These are phyloP conservation scores for Blastomyces parvus DNA, from an alignment of 2,329 filamentous ascomycete species.

Conservation along the genomic window DNA sequence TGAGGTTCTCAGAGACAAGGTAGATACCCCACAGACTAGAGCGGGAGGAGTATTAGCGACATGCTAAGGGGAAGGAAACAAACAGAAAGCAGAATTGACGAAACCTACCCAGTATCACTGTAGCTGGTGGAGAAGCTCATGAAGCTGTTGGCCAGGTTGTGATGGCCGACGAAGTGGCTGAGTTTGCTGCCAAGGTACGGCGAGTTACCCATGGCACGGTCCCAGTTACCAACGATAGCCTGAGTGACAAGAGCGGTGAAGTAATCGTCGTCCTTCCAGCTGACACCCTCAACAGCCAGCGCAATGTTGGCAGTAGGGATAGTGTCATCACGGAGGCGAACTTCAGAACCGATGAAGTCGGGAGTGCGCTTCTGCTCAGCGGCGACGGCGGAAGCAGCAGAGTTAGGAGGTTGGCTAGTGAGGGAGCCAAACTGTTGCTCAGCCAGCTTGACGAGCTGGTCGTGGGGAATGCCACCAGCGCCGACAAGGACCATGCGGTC, in stretches of 20 bases:
- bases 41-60: constrained; percentile 8
- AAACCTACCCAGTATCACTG: constrained; percentile 87
- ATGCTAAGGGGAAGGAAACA: neutral
- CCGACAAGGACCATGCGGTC: constrained; percentile 99
- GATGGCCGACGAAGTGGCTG: constrained; percentile 84
- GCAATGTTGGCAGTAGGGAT: constrained; percentile 96
- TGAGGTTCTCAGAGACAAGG: constrained; percentile 83
- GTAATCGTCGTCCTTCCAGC: constrained; percentile 99
- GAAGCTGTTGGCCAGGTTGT: constrained; percentile 97
- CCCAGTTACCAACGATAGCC: constrained; percentile 99
- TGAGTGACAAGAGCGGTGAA: constrained; percentile 96
- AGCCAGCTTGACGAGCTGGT: constrained; percentile 87
- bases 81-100: neutral
- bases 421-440: constrained; percentile 88
- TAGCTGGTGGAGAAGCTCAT: constrained; percentile 99
- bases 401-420: constrained; percentile 64
- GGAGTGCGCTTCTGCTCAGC: constrained; percentile 75
- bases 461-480: constrained; percentile 85
- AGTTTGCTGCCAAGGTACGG: constrained; percentile 98
- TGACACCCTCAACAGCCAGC: constrained; percentile 96
- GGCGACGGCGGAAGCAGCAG: constrained; percentile 59
- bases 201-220: constrained; percentile 96
- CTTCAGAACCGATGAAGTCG: constrained; percentile 92
- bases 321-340: constrained; percentile 91
- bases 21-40: constrained; percentile 98